Conservation (phyloP, 768 basidiomycete species). For the Psilocybe cubensis region DNA sequence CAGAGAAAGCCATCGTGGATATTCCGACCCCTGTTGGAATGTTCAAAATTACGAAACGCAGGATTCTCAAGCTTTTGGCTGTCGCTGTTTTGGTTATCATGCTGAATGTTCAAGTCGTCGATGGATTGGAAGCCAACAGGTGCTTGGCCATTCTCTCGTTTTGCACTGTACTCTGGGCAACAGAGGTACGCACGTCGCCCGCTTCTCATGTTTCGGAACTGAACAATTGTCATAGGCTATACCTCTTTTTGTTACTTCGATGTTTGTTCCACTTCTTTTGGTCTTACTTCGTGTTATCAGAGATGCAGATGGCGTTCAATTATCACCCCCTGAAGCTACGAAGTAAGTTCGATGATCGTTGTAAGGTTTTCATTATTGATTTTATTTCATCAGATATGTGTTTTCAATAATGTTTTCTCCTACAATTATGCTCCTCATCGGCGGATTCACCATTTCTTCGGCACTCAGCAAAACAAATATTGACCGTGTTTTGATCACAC, state of each 20-base stretch:
- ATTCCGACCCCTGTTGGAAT: conserved; percentile 69
- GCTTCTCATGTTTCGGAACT: neutral
- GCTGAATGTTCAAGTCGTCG: conserved; percentile 62
- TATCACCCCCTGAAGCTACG: conserved; percentile 74
- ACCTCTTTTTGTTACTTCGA: conserved; percentile 96
- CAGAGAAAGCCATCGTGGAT: conserved; percentile 50
- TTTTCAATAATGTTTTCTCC: conserved; percentile 97
- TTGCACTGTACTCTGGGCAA: conserved; percentile 94
- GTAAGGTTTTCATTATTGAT: conserved; percentile 7
- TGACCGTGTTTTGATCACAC: conserved; percentile 89
- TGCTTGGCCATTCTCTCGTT: conserved; percentile 91
- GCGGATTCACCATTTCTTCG: conserved; percentile 97
- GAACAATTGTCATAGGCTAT: conserved; percentile 67
- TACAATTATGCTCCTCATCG: conserved; percentile 97
- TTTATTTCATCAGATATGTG: conserved; percentile 60
- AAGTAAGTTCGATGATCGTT: conserved; percentile 52
- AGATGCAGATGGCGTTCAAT: conserved; percentile 52
- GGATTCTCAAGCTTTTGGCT: conserved; percentile 61
- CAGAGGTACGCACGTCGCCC: conserved; percentile 68
- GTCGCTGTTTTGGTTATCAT: conserved; percentile 60
- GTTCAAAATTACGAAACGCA: conserved; percentile 67
- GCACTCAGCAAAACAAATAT: conserved; percentile 95
- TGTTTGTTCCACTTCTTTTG: conserved; percentile 84
- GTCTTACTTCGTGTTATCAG: conserved; percentile 85
- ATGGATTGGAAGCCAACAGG: conserved; percentile 75